These are phyloP conservation scores for Malus hybrid DNA, from an alignment of 331 rosid species.

Conservation along the genomic window DNA sequence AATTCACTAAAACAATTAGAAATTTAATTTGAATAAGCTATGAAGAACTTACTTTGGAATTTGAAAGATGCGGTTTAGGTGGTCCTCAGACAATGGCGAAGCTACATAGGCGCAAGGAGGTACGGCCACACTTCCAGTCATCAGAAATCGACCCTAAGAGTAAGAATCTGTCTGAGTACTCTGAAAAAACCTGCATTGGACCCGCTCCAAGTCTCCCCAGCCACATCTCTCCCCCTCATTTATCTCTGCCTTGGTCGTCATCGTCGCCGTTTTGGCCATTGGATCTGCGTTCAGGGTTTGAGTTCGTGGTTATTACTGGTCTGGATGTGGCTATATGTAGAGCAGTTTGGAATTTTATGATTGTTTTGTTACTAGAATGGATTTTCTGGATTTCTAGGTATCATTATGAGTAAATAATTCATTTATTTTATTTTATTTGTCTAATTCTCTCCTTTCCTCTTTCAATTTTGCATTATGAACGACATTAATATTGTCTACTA, in stretches of 20 bases:
- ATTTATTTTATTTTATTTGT: neutral
- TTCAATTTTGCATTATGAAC: neutral
- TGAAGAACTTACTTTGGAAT: too few species aligned
- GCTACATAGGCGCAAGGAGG: too few species aligned
- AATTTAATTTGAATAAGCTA: too few species aligned
- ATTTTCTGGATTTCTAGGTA: neutral
- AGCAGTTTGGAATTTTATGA: constrained; percentile 16
- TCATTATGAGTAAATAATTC: constrained; percentile 14
- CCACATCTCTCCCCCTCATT: constrained; percentile 46
- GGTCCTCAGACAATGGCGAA: too few species aligned
- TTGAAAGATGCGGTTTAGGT: too few species aligned
- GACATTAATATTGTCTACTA: too few species aligned
- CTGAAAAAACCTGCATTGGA: too few species aligned
- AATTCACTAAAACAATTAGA: too few species aligned
- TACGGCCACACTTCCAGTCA: too few species aligned
- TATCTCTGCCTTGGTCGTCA: constrained; percentile 30
- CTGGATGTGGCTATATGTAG: constrained; percentile 20
- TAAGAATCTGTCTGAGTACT: too few species aligned
- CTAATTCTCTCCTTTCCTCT: neutral
- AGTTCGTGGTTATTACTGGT: neutral
- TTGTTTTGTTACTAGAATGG: neutral
- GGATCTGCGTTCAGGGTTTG: constrained; percentile 63
- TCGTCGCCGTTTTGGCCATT: constrained; percentile 39
- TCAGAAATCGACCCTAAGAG: too few species aligned
- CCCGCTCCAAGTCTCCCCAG: constrained; percentile 26